Conservation (phyloP, 345 rosid species). For the Gossypium ekmanianum region DNA sequence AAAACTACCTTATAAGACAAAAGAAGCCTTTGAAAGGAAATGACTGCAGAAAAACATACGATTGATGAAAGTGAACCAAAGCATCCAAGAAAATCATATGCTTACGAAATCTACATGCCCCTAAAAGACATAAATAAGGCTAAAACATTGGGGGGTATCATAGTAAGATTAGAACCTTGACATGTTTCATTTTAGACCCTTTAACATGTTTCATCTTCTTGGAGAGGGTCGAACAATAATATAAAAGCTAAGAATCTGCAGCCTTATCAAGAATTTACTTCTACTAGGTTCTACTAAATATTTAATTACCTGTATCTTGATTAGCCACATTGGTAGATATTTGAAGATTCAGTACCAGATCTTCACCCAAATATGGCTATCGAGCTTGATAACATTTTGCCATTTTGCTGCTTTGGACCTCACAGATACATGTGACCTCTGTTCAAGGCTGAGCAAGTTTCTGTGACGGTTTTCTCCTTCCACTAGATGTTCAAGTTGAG, state of each 20-base stretch:
- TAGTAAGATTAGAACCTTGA: background rate
- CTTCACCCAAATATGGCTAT: background rate
- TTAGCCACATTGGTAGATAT: background rate
- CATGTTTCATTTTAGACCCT: background rate
- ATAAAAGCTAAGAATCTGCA: background rate
- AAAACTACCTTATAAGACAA: no score
- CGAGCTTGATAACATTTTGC: background rate
- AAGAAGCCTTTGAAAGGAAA: background rate
- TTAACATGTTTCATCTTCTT: background rate
- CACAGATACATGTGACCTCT: no score
- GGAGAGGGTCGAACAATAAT: background rate
- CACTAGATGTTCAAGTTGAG: background rate
- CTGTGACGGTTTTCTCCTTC: slow-evolving; percentile 7
- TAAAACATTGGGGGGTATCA: background rate
- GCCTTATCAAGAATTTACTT: background rate
- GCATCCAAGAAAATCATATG: background rate
- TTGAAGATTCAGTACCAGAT: background rate
- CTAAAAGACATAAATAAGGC: background rate
- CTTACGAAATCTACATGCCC: background rate
- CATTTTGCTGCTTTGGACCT: background rate
- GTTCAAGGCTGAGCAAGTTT: background rate
- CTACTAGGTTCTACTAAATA: background rate
- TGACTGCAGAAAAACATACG: background rate
- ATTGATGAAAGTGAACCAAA: background rate
- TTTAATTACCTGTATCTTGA: background rate